Evolutionary conservation across 495 filamentous ascomycete species (phyloP), one percentile per base, ranked within the genome.

Genomic region (Hyaloscypha finlandica): DNA sequence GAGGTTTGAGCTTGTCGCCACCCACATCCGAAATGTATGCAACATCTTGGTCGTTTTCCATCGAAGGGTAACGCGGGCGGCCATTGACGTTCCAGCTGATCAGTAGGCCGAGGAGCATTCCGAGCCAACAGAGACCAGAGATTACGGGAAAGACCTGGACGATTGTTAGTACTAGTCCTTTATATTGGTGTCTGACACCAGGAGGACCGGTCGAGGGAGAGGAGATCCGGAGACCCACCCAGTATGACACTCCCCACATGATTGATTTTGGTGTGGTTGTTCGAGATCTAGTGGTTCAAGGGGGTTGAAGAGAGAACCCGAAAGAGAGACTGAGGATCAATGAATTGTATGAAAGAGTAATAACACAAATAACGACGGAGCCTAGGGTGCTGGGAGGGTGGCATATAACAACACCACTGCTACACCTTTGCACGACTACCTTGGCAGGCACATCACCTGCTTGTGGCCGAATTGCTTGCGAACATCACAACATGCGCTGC

Each of bases 21-120:
- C 93, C 95, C 32, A 97, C 82, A 77, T 97, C 93, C n/a, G 88
- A 90, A 70, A 93, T 92, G 74, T 91, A 97, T 75, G 94, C 91
- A 63, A 97, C 92, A 3, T 74, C 81, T 71, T 94, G 91, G 57
- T 71, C 73, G 0, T 65, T 22, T n/a, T 78, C 76, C 90, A 94
- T 92, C 48, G 87, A 90, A 11, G 76, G 2, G 71, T 95, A 96
- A 71, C 83, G 76, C 0, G 84, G 85, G 19, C 78, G 72, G 31
- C 89, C 83, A 64, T 89, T 73, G 6, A 82, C 73, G 60, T 85
- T 79, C 96, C 96, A 70, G 54, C 61, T 59, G 22, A 85, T 71
- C 52, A 82, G 71, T 8, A 85, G 80, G 32, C 75, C 81, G 2
- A 85, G 66, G 3, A 84, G 58, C 75, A 78, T 88, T 81, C 87